Evolutionary conservation across 2,329 filamentous ascomycete genomes (phyloP), one percentile per base, ranked within the genome.

Genomic region (Hysterium pulicare): DNA sequence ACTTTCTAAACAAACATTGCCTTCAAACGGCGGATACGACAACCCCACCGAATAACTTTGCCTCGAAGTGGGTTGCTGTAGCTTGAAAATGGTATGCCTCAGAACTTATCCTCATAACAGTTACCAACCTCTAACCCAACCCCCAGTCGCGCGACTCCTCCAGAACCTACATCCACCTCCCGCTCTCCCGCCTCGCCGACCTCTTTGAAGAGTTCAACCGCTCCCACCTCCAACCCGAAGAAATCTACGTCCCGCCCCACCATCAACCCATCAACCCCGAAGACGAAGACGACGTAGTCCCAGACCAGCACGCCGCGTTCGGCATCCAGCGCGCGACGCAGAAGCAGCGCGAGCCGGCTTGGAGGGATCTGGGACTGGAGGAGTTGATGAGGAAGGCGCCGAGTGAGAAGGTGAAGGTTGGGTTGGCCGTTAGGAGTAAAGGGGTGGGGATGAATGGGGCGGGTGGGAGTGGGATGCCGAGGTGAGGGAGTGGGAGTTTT

Each of bases 271-370:
- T 90, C 59, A 91, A 93, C 62, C 87, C 88, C 0, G 87, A 93
- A 66, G 87, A 93, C 63, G 87, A 93, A 68, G 88, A 93, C 60
- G 87, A 93, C 59, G 85, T 93, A 3, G 87, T 93, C 4, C 87
- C 88, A 0, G 87, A 93, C 66, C 87, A 93, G 69, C 87, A 93
- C 61, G 87, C 87, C 10, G 88, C 87, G 0, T 93, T 93, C 63
- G 88, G 87, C 30, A 93, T 94, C 56, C 82, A 87, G 65, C 79
- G 86, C 53, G 87, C 87, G 8, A 90, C 86, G 13, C 84, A 89
- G 69, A 78, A 78, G 50, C 76, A 74, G 54, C 78, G 77, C 56
- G 86, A 90, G 68, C 76, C 84, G 1, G 82, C 82, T 6, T 94
- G 87, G 87, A 84, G 84, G 61, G 87, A 93, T 59, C 69, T 91